A percentile compares a stretch with the other conserved stretches of the same genome.
These are phyloP conservation scores for Phytophthora meadii DNA, from an alignment of 352 stramenopile species.

Conservation along the genomic window DNA sequence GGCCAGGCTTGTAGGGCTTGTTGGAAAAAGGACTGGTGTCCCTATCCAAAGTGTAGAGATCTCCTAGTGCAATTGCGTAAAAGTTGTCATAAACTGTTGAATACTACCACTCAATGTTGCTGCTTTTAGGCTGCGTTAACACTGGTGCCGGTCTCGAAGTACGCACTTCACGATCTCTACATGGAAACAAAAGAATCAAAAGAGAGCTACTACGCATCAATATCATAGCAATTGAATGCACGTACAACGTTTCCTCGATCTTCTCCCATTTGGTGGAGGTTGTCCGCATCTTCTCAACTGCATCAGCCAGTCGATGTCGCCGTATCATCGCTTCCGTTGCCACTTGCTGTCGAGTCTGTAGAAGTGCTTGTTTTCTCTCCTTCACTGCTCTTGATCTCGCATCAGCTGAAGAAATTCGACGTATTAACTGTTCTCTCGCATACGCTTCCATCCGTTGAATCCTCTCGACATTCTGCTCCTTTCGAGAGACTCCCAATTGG, in stretches of 20 bases:
- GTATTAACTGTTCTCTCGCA: constrained; percentile 61
- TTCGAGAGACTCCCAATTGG: constrained; percentile 59
- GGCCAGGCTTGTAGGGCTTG: too few relatives aligned
- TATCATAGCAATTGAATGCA: constrained; percentile 25
- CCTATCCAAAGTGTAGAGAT: too few relatives aligned
- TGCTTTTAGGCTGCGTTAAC: constrained; percentile 19
- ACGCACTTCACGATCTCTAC: constrained; percentile 25
- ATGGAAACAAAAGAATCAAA: constrained; percentile 11
- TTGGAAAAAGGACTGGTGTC: too few relatives aligned
- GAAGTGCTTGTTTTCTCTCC: constrained; percentile 61
- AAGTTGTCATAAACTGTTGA: background rate
- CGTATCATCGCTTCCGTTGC: constrained; percentile 68
- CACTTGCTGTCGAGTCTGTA: constrained; percentile 68
- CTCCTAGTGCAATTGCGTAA: too few relatives aligned
- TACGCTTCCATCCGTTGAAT: constrained; percentile 81
- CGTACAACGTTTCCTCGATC: constrained; percentile 81
- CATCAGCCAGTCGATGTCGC: constrained; percentile 72
- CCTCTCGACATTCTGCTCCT: constrained; percentile 73
- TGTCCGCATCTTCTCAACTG: constrained; percentile 67
- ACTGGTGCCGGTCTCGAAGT: constrained; percentile 4
- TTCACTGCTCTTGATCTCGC: constrained; percentile 67
- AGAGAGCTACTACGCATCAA: constrained; percentile 7
- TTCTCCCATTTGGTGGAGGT: constrained; percentile 79
- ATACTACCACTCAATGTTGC: constrained; percentile 19
- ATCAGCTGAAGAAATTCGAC: constrained; percentile 67